phyloP scores from a whole-genome alignment of 768 basidiomycete species.

The Russula foetens region DNA sequence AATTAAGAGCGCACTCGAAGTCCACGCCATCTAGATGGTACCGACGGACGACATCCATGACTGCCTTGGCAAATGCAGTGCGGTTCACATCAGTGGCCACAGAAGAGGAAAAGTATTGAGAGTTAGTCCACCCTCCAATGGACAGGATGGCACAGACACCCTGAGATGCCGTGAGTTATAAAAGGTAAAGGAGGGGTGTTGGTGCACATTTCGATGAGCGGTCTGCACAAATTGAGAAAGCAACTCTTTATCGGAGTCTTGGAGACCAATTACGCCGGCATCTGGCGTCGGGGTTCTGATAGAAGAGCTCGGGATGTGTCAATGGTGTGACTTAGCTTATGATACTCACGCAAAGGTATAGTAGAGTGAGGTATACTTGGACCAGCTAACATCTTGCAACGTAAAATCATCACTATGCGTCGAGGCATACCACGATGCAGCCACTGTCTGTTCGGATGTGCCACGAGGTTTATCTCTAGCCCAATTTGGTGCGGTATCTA shows the following conservation, averaged over 20 bases:
- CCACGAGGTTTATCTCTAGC: background rate
- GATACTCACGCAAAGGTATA: conserved; percentile 55
- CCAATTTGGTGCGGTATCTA: background rate
- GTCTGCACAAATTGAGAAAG: conserved; percentile 50
- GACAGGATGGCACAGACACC: conserved; percentile 47
- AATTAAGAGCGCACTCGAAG: conserved; percentile 23
- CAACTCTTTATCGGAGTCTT: conserved; percentile 37
- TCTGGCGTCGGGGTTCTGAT: conserved; percentile 20
- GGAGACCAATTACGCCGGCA: conserved; percentile 28
- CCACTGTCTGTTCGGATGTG: conserved; percentile 24
- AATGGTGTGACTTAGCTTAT: background rate
- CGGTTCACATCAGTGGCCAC: conserved; percentile 50
- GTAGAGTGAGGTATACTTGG: conserved; percentile 45
- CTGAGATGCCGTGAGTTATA: conserved; percentile 28
- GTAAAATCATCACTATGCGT: conserved; percentile 38
- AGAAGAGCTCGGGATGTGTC: background rate
- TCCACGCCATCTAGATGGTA: conserved; percentile 55
- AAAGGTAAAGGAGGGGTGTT: background rate
- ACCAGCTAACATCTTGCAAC: conserved; percentile 41
- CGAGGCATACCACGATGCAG: conserved; percentile 48
- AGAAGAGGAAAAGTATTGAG: conserved; percentile 50
- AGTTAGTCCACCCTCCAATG: conserved; percentile 70
- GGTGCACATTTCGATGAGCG: conserved; percentile 32
- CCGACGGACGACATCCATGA: conserved; percentile 38
- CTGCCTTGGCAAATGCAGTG: conserved; percentile 55